Conservation (phyloP, 2,329 filamentous ascomycete genomes). For the Rhynchosporium agropyri region DNA sequence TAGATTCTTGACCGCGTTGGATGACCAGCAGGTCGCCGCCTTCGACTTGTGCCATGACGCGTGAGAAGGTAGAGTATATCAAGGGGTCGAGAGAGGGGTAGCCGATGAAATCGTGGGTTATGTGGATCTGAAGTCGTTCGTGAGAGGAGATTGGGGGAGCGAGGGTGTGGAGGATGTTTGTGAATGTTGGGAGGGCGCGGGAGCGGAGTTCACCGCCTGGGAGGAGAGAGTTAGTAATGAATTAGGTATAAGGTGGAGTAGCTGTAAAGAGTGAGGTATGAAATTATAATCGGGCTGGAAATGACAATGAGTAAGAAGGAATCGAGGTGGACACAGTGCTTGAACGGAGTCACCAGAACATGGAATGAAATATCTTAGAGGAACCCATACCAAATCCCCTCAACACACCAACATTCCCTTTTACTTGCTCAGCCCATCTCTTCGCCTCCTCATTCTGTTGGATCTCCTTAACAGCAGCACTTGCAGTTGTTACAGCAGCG, state of each 20-base stretch:
- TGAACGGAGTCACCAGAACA: background rate
- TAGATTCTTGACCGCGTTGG: constrained; percentile 86
- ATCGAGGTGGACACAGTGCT: background rate
- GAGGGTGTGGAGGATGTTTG: constrained; percentile 90
- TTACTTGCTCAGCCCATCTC: constrained; percentile 92
- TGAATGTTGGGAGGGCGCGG: constrained; percentile 90
- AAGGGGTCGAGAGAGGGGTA: constrained; percentile 94
- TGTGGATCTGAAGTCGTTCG: constrained; percentile 95
- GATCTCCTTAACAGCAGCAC: constrained; percentile 91
- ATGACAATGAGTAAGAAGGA: background rate
- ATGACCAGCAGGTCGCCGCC: constrained; percentile 93
- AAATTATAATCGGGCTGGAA: background rate
- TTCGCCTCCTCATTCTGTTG: constrained; percentile 96
- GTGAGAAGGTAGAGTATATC: constrained; percentile 87
- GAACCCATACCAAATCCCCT: constrained; percentile 67
- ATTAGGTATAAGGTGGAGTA: background rate
- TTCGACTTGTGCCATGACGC: constrained; percentile 99
- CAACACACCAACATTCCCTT: constrained; percentile 81
- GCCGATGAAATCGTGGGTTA: constrained; percentile 91
- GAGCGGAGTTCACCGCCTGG: constrained; percentile 83
- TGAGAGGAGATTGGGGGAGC: constrained; percentile 96
- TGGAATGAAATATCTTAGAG: background rate
- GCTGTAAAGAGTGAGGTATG: background rate
- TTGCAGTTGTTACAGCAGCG: constrained; percentile 88
- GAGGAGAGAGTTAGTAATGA: constrained; percentile 23